Evolutionary conservation across 495 filamentous ascomycete species (phyloP).

Genomic region (Platismatia glauca): DNA sequence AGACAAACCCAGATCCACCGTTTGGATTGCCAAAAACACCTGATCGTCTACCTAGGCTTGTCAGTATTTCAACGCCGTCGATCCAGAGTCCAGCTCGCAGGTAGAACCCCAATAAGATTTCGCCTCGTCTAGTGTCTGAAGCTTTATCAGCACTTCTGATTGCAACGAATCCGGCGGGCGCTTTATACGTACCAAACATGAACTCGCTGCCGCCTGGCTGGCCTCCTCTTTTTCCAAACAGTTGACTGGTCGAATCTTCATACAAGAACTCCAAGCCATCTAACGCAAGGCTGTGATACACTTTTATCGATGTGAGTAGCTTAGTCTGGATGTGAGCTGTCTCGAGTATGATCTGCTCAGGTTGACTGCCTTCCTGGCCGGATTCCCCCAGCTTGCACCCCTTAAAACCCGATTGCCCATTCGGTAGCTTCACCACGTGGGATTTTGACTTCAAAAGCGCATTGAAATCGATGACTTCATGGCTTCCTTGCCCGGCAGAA

Average conservation of each 20-base stretch:
- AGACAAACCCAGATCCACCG: conserved; percentile 66
- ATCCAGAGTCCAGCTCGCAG: conserved; percentile 77
- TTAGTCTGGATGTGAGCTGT: conserved; percentile 60
- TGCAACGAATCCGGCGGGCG: neutral
- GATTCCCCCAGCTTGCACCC: conserved; percentile 70
- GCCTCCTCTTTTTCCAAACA: conserved; percentile 81
- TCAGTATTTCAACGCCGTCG: conserved; percentile 84
- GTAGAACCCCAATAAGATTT: conserved; percentile 81
- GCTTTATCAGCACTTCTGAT: conserved; percentile 15
- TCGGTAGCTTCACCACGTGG: conserved; percentile 63
- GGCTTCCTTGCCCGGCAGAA: conserved; percentile 62
- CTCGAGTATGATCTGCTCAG: conserved; percentile 66
- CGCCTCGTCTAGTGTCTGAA: conserved; percentile 73
- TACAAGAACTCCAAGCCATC: conserved; percentile 91
- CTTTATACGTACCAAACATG: conserved; percentile 51
- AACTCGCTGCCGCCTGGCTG: conserved; percentile 69
- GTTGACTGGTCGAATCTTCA: conserved; percentile 75
- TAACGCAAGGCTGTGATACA: conserved; percentile 71
- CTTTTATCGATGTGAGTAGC: conserved; percentile 61
- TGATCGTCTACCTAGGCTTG: conserved; percentile 77
- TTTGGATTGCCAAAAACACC: conserved; percentile 72
- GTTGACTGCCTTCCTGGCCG: conserved; percentile 59
- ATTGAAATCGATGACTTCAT: conserved; percentile 65
- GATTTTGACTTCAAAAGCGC: conserved; percentile 56
- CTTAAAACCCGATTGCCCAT: conserved; percentile 63